Percentiles rank a stretch among this genome's conserved stretches.
phyloP scores from a whole-genome alignment of 345 rosid species.

The Punica granatum region DNA sequence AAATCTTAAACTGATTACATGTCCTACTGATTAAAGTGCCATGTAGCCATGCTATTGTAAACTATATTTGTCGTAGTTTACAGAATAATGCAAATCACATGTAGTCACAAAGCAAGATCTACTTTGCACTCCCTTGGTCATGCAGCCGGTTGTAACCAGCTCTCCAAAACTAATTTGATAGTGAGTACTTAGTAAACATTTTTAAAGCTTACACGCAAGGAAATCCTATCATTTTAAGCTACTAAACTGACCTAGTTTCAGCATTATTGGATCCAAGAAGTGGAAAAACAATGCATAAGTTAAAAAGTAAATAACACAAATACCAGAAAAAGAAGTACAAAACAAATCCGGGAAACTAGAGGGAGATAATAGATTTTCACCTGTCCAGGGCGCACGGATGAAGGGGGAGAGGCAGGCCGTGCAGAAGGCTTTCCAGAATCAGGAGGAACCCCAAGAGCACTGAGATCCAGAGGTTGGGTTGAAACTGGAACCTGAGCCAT shows the following conservation, averaged over 20 bases:
- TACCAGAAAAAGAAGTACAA: not conserved
- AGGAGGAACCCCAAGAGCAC: conserved; percentile 68
- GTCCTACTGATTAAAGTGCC: not conserved
- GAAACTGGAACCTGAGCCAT: conserved; percentile 40
- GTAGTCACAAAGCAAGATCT: not conserved
- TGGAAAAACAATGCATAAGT: not conserved
- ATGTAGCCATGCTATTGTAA: not conserved
- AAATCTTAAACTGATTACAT: not conserved
- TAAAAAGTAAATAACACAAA: not conserved
- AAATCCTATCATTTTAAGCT: not conserved
- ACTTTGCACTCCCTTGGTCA: not conserved
- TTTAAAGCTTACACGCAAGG: not conserved
- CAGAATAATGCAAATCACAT: not conserved
- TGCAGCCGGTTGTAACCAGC: not conserved
- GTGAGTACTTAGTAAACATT: too few relatives aligned
- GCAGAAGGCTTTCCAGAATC: conserved; percentile 56
- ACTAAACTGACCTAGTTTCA: not conserved
- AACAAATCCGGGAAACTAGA: not conserved
- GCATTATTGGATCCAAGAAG: not conserved
- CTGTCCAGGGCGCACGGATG: conserved; percentile 93
- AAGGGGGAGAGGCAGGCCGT: conserved; percentile 46
- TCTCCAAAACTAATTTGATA: too few relatives aligned
- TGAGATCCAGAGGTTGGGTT: conserved; percentile 88
- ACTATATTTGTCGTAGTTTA: not conserved
- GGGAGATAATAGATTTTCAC: conserved; percentile 23